A percentile compares a stretch with the other conserved stretches of the same genome.
Conservation (phyloP, 176 grass and related monocot genomes). For the Eleusine coracana region DNA sequence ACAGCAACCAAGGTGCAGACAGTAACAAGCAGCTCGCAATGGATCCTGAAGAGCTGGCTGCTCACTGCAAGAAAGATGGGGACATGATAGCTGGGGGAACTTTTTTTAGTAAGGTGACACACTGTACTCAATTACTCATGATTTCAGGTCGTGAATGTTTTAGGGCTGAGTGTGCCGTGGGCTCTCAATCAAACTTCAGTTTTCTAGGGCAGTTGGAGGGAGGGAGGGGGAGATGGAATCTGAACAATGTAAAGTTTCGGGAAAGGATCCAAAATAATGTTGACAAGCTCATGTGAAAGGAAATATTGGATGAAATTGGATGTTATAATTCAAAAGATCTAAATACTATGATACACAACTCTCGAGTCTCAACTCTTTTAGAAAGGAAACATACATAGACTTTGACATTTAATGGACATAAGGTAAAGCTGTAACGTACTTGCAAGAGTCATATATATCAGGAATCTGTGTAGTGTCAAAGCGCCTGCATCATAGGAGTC, state of each 20-base stretch:
- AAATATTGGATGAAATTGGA: background rate
- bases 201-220: too few relatives aligned
- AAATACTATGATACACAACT: slow-evolving; percentile 25
- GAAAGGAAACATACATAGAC: slow-evolving; percentile 23
- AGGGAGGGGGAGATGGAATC: too few relatives aligned
- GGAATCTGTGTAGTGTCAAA: slow-evolving; percentile 95
- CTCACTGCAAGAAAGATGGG: too few relatives aligned
- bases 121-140: too few relatives aligned
- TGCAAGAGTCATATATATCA: slow-evolving; percentile 98
- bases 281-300: background rate
- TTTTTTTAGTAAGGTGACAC: too few relatives aligned
- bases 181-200: too few relatives aligned
- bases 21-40: too few relatives aligned
- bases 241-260: background rate
- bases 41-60: too few relatives aligned
- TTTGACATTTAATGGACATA: slow-evolving; percentile 22
- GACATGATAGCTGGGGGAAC: too few relatives aligned
- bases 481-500: slow-evolving; percentile 62
- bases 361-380: background rate
- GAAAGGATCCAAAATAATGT: slow-evolving; percentile 5
- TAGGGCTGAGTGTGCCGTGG: too few relatives aligned
- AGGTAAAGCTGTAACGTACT: slow-evolving; percentile 61
- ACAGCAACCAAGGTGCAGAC: too few relatives aligned
- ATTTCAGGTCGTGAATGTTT: too few relatives aligned
- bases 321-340: slow-evolving; percentile 13